phyloP scores from a whole-genome alignment of 306 rosid species.

The Cucumis sativus region DNA sequence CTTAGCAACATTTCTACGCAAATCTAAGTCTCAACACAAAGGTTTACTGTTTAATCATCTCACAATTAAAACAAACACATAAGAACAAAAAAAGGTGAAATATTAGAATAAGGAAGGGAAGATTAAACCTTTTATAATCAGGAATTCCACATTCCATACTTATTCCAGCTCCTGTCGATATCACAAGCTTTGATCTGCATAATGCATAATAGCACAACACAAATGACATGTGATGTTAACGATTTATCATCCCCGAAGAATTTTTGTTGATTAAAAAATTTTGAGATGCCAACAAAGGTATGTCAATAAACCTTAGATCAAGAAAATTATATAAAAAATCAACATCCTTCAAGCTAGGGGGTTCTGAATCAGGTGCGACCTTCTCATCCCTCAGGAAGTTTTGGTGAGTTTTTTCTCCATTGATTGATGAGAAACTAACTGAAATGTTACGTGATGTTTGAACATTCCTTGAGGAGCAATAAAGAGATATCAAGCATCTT shows the following conservation, averaged over 20 bases:
- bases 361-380: conserved; percentile 51
- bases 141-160: conserved; percentile 94
- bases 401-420: not conserved
- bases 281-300: not conserved
- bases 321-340: conserved; percentile 53
- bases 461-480: conserved; percentile 24
- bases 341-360: conserved; percentile 62
- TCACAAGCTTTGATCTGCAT: conserved; percentile 51
- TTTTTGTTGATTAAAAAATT: not conserved
- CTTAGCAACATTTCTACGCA: not conserved
- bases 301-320: conserved; percentile 41
- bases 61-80: not conserved
- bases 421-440: conserved; percentile 20
- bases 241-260: not conserved
- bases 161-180: conserved; percentile 82
- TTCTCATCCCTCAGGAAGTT: conserved; percentile 6
- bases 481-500: conserved; percentile 26
- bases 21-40: not conserved
- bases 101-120: conserved; percentile 2
- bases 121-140: conserved; percentile 72
- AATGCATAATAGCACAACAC: conserved; percentile 5
- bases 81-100: not conserved
- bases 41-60: not conserved
- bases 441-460: conserved; percentile 43
- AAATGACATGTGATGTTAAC: not conserved